Base-by-base conservation (phyloP, 192 early-diverging fungal species). In the Umbelopsis ramanniana region DNA sequence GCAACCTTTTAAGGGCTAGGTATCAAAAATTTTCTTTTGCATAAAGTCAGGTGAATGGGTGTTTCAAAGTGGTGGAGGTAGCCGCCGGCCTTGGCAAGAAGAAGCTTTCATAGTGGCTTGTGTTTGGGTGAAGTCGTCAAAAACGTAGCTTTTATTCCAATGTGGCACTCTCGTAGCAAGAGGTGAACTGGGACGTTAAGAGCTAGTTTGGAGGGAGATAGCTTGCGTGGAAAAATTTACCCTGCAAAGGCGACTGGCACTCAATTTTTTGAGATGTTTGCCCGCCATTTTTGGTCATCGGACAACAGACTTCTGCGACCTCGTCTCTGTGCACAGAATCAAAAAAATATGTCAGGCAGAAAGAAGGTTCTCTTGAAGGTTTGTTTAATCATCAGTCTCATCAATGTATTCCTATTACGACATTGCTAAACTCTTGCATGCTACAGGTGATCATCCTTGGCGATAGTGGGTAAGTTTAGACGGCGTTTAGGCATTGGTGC, bases 401-500 rank as follows among this genome's bases (percentile, higher is more conserved):
- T 60, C 29, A 55, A 52, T 67, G n/a, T 29, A 57, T 33, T 67
- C n/a, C 21, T 53, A 0, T 17, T 26, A 35, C 23, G 6, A 48
- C 69, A 19, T 14, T 12, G 3, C 21, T 69, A 26, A 19, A 21
- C 3, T 10, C 6, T 54, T 40, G 6, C 1, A 43, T 43, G 66
- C 35, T 46, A 47, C 74, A 93, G 85, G 92, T 93, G 52, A 92
- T 93, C 77, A 93, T 93, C 74, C 80, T 94, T 9, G 93, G 93
- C 45, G 92, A 94, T 80, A 88, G 91, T 74, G 95, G 92, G 89
- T 91, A 86, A 74, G 84, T 74, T 52, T 63, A 22, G 0, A 43
- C 21, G 66, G 5, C 4, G 21, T 47, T 21, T 37, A 17, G 35
- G 45, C 19, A 29, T 9, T 23, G 19, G 23, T 24, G 17, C 37